Base-by-base conservation (phyloP, 2,329 filamentous ascomycete species). In the Karstenula rhodostoma region DNA sequence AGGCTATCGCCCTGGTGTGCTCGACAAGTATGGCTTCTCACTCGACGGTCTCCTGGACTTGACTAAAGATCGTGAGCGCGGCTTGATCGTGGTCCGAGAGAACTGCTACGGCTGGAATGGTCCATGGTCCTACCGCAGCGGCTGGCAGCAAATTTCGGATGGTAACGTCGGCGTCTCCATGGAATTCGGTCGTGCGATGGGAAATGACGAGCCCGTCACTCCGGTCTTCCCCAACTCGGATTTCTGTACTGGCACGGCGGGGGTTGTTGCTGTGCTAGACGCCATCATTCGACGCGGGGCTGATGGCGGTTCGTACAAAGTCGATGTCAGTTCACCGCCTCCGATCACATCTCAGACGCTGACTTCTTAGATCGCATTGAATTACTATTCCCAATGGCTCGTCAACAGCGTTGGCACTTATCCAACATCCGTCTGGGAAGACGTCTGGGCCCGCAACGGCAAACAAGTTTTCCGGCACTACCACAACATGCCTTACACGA, bases 71-170 rank as follows among this genome's bases (percentile, higher is more conserved):
- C 73, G 82, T 9, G 76, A 73, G 2, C 69, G 77, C 23, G 82
- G 82, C 0, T 74, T 85, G 23, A 76, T 86, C 19, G 79, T 83
- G 47, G 79, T 82, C 3, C 72, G 80, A 3, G 84, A 85, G 72
- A 85, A 86, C 63, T 85, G 83, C 67, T 86, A 85, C 61, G 84
- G 84, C 0, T 85, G 79, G 77, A 66, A 84, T 52, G 84, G 83
- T 0, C 80, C 81, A 0, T 83, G 80, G 80, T 69, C 73, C 9
- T 71, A 79, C 32, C 73, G 83, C 4, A 80, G 75, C 40, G 84
- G 84, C 1, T 86, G 83, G 83, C 84, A 86, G 70, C 83, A 84
- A 66, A 84, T 86, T 57, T 80, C 77, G 32, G 83, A 86, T 66
- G 80, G 81, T 3, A 71, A 68, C 56, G 69, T 67, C 56, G 83